phyloP scores from a whole-genome alignment of 83 land plant species.

The Picea mariana region DNA sequence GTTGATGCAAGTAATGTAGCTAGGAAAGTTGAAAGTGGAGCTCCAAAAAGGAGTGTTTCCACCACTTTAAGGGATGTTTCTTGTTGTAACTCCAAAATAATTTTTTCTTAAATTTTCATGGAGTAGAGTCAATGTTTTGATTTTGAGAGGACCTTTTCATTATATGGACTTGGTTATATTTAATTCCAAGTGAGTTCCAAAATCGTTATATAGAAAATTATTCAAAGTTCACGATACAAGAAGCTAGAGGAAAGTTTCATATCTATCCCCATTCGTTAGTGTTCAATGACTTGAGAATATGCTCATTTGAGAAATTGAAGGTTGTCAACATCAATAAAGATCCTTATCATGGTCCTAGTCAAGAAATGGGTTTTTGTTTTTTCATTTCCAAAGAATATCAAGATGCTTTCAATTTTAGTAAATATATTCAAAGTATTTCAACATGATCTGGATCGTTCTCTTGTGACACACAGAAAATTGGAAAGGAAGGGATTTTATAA shows the following conservation, averaged over 20 bases:
- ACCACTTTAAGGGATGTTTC: no score
- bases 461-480: slow-evolving; percentile 90
- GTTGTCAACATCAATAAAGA: slow-evolving; percentile 95
- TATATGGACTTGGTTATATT: slow-evolving; percentile 78
- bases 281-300: slow-evolving; percentile 85
- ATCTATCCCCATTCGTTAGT: slow-evolving; percentile 72
- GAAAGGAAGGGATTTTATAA: slow-evolving; percentile 24
- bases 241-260: slow-evolving; percentile 51
- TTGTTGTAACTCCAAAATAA: no score
- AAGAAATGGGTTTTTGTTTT: slow-evolving; percentile 88
- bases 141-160: slow-evolving; percentile 57
- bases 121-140: no score
- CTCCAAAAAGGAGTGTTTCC: no score
- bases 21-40: no score
- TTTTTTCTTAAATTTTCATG: no score
- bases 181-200: slow-evolving; percentile 69
- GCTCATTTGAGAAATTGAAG: slow-evolving; percentile 78
- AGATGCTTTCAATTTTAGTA: slow-evolving; percentile 80
- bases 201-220: slow-evolving; percentile 81
- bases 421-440: slow-evolving; percentile 92
- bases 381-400: slow-evolving; percentile 90
- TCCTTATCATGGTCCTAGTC: slow-evolving; percentile 99
- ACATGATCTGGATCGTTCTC: slow-evolving; percentile 76
- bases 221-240: slow-evolving; percentile 58
- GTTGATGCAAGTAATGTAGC: no score